Percentiles rank a stretch among this genome's conserved stretches.
Evolutionary conservation across 345 rosid species (phyloP).

Genomic region (Kernera saxatilis): DNA sequence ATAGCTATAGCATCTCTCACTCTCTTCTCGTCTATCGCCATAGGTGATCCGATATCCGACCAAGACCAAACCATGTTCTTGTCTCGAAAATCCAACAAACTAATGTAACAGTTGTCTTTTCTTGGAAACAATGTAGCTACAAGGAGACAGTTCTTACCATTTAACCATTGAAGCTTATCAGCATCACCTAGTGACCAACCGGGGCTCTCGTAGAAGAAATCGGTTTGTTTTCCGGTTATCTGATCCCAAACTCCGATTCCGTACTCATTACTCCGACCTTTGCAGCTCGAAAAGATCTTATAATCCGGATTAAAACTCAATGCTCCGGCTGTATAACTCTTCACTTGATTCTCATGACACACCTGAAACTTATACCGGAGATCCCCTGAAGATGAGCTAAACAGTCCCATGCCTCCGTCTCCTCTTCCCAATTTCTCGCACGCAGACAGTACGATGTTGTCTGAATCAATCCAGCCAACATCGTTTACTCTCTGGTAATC

Average conservation of each 20-base stretch:
- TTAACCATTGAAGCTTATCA: constrained; percentile 82
- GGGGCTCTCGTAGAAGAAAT: constrained; percentile 76
- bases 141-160: constrained; percentile 63
- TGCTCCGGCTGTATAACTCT: constrained; percentile 91
- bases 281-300: constrained; percentile 74
- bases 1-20: constrained; percentile 93
- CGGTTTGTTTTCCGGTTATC: constrained; percentile 69
- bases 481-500: constrained; percentile 93
- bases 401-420: constrained; percentile 97
- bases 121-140: constrained; percentile 96
- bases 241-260: constrained; percentile 99
- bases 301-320: constrained; percentile 57
- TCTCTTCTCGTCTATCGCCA: constrained; percentile 66
- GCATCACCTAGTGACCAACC: constrained; percentile 98
- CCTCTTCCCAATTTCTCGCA: constrained; percentile 76
- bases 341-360: constrained; percentile 56
- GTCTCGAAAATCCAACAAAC: constrained; percentile 77
- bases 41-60: constrained; percentile 69
- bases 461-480: constrained; percentile 70
- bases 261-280: constrained; percentile 88
- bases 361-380: constrained; percentile 72
- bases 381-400: constrained; percentile 64
- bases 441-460: constrained; percentile 57
- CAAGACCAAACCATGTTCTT: constrained; percentile 94
- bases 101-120: constrained; percentile 90